Conservation (phyloP, 805 yeast species). For the Kluyveromyces nonfermentans region DNA sequence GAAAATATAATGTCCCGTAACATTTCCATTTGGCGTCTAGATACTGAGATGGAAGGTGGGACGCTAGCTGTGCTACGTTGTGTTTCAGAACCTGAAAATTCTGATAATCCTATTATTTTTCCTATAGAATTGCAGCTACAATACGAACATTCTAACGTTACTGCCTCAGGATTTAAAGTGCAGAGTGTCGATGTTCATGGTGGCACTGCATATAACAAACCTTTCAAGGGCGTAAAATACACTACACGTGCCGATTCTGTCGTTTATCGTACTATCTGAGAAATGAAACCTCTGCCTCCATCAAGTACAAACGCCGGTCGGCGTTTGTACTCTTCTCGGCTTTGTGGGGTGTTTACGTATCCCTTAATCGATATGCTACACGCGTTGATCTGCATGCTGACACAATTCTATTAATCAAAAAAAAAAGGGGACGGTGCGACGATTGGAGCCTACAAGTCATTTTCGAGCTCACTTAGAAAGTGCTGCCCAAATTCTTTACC, state of each 20-base stretch:
- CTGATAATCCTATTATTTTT: background rate
- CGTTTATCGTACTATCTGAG: slow-evolving; percentile 13
- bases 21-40: slow-evolving; percentile 1
- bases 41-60: slow-evolving; percentile 1
- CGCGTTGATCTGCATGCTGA: no score
- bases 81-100: background rate
- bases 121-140: background rate
- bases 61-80: slow-evolving; percentile 4
- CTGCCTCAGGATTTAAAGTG: slow-evolving; percentile 70
- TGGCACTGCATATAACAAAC: slow-evolving; percentile 44
- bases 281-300: no score
- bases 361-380: no score
- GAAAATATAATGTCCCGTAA: slow-evolving; percentile 33
- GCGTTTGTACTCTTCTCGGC: background rate
- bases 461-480: no score
- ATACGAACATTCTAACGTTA: slow-evolving; percentile 54
- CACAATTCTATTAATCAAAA: no score
- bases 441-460: no score
- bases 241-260: slow-evolving; percentile 50
- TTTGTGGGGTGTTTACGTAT: no score
- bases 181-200: slow-evolving; percentile 50
- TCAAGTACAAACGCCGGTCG: background rate
- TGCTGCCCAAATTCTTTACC: no score
- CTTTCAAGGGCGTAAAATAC: slow-evolving; percentile 89
- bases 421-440: no score